Percentiles rank a stretch among this genome's conserved stretches.
These are phyloP conservation scores for Aspergillus hiratsukae DNA, from an alignment of 2,329 filamentous ascomycete genomes.

Conservation along the genomic window DNA sequence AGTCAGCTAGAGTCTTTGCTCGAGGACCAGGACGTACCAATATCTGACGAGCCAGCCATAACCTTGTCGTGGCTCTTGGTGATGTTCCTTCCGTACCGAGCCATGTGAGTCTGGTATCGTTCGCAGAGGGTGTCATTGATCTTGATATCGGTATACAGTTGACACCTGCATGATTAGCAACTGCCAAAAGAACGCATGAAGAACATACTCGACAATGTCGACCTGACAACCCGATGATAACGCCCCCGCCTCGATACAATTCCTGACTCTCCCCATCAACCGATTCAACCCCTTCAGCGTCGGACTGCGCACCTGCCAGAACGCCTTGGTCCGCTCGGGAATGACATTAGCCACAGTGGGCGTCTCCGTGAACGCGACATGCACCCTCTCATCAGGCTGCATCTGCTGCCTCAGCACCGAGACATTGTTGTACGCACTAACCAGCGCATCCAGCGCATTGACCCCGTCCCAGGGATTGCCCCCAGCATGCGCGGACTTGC, in stretches of 20 bases:
- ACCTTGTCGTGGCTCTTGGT: conserved; percentile 35
- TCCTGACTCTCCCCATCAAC: conserved; percentile 25
- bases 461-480: conserved; percentile 56
- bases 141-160: conserved; percentile 44
- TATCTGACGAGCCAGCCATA: conserved; percentile 45
- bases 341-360: conserved; percentile 55
- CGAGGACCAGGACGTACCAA: conserved; percentile 24
- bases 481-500: conserved; percentile 54
- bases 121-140: conserved; percentile 45
- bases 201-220: conserved; percentile 27
- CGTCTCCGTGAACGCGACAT: conserved; percentile 52
- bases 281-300: conserved; percentile 38
- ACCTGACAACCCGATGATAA: conserved; percentile 33
- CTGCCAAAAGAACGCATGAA: too few relatives aligned
- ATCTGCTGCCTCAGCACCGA: conserved; percentile 55
- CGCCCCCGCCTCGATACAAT: conserved; percentile 34
- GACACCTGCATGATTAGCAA: conserved; percentile 12
- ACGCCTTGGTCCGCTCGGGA: conserved; percentile 46
- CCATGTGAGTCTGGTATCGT: conserved; percentile 45
- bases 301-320: conserved; percentile 45
- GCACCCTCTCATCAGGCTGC: conserved; percentile 49
- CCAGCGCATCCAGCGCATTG: conserved; percentile 56
- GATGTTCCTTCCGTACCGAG: conserved; percentile 33
- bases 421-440: conserved; percentile 45
- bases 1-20: neutral